Evolutionary conservation across 805 yeast genomes (phyloP).

Genomic region (Saccharomycopsis fodiens): DNA sequence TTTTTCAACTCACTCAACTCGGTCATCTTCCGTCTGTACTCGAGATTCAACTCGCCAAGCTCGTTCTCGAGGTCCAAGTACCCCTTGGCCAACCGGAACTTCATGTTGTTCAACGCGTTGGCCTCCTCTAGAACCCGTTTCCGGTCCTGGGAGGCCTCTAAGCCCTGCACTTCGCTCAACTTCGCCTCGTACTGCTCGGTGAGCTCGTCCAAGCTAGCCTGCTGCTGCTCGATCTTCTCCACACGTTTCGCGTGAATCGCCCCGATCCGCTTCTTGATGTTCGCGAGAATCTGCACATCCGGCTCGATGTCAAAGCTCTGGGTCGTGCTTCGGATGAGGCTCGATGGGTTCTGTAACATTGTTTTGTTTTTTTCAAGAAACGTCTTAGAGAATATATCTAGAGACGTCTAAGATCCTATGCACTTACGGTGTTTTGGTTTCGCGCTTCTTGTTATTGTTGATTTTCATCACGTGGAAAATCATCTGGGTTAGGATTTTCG

Average conservation of each 20-base stretch:
- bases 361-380: too few species aligned
- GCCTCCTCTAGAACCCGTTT: slow-evolving; percentile 28
- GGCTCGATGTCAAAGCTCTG: slow-evolving; percentile 46
- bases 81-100: slow-evolving; percentile 44
- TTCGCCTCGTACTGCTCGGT: slow-evolving; percentile 20
- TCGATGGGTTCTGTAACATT: slow-evolving; percentile 15
- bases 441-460: too few species aligned
- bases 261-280: slow-evolving; percentile 34
- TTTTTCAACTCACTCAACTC: slow-evolving; percentile 30
- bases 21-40: slow-evolving; percentile 32
- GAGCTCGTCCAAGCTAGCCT: slow-evolving; percentile 21
- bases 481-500: neutral
- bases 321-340: slow-evolving; percentile 33
- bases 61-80: slow-evolving; percentile 42
- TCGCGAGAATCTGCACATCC: slow-evolving; percentile 38
- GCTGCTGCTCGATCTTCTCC: slow-evolving; percentile 23
- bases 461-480: neutral
- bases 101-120: slow-evolving; percentile 34
- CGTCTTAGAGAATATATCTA: too few species aligned
- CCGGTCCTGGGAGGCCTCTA: slow-evolving; percentile 27
- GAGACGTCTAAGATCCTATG: too few species aligned
- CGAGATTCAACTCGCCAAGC: slow-evolving; percentile 34
- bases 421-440: too few species aligned
- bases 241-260: slow-evolving; percentile 28
- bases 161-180: slow-evolving; percentile 17